Evolutionary conservation across 2,329 filamentous ascomycete species (phyloP), one percentile per base, ranked within the genome.

Genomic region (Aplosporella prunicola): DNA sequence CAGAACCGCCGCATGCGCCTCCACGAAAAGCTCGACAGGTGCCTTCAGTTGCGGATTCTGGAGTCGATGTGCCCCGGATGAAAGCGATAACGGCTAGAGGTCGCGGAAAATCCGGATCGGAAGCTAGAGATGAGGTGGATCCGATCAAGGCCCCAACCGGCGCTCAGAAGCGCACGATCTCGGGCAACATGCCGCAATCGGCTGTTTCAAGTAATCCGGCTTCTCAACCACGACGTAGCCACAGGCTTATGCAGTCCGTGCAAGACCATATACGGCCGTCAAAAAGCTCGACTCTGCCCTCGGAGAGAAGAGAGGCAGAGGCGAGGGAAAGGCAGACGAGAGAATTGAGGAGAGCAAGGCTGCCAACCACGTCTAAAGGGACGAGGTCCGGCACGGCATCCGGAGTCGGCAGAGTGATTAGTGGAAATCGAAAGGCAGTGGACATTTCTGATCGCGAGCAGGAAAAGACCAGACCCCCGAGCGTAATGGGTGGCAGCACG

Each of bases 121-220:
- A 66, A 34, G 52, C 49, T 11, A 51, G 47, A 7, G 60, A 65
- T 28, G 52, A 57, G 16, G 51, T 53, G 35, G 53, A 62, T 53
- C 57, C 24, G 53, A 53, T 32, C 51, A 61, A 44, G 57, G 59
- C 22, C 8, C 13, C 29, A 16, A 31, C 18, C 14, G 37, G 23
- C 10, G 83, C 88, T 43, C 77, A 87, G 56, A 96, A 95, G 63
- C 78, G 89, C 48, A 95, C 87, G 1, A 75, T 93, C n/a, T 94
- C 89, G 26, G 89, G 89, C 4, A 85, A 93, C 48, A 64, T 68
- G 5, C 52, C 60, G n/a, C 58, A 60, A 27, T 43, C 53, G 20
- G 42, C 55, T n/a, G 44, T 45, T 14, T 36, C 49, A n/a, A 39
- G 64, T 39, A 55, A 57, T n/a, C 57, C 63, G n/a, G 57, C 62